Base-by-base conservation (phyloP, 305 asterid species). In the Fraxinus dipetala region DNA sequence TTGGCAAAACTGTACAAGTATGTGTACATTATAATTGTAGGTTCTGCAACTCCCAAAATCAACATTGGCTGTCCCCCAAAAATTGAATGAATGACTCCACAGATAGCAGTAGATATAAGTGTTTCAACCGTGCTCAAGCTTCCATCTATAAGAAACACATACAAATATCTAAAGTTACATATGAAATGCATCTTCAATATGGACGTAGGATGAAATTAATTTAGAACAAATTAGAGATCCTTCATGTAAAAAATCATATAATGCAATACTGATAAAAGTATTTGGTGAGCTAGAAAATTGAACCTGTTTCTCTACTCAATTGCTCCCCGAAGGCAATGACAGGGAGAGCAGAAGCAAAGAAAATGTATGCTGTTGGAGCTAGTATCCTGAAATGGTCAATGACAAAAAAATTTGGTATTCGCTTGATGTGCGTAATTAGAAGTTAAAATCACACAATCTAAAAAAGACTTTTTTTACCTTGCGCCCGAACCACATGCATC, bases 241-340 rank as follows among this genome's bases (percentile, higher is more conserved):
- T 76, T 22, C 24, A 26, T 40, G 28, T 45, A 76, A 16, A 26
- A 40, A 22, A 45, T 11, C 16, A 11, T 35, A 28, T 24, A 76
- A 2, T 10, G 67, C 22, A 24, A 22, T 72, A 72, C 26, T 22
- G 13, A n/a, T 2, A 26, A 51, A 22, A 36, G 40, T 20, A 14
- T 32, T 38, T 22, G 7, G 14, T 28, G 4, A 22, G 16, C 40
- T 9, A 6, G 6, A 48, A 69, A 35, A 31, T 61, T 24, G 26
- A 77, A 93, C 98, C 97, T 85, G 98, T 92, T 84, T 91, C 98
- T 76, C 98, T 89, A 84, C 95, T 92, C 89, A 95, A 78, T 79
- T 95, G 98, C 87, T 95, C 98, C 59, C 98, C 98, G 22, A 95
- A 95, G 54, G 98, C 97, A 79, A 95, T 93, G 24, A 95, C 98